Evolutionary conservation across 2,329 filamentous ascomycete genomes (phyloP).

Genomic region (Dactylella cylindrospora): DNA sequence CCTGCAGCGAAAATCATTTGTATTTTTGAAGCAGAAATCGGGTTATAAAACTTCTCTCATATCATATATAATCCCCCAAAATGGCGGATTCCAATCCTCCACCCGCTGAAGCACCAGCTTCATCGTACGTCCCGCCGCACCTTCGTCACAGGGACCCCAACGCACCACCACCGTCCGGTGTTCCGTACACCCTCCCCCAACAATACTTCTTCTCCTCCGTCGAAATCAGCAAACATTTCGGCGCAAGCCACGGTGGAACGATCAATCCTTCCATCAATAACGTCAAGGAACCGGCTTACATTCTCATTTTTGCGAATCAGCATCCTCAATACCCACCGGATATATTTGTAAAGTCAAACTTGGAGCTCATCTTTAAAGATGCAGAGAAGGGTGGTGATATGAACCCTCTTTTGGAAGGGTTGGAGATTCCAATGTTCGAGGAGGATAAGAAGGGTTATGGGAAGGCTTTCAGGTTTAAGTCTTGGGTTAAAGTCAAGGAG

Average conservation of each 20-base stretch:
- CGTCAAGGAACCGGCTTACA: conserved; percentile 46
- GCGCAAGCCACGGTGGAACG: conserved; percentile 44
- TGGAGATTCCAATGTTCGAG: conserved; percentile 36
- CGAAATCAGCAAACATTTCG: conserved; percentile 45
- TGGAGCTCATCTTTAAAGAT: conserved; percentile 45
- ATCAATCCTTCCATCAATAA: conserved; percentile 46
- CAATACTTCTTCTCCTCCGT: conserved; percentile 15
- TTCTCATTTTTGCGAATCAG: conserved; percentile 46
- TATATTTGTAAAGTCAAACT: conserved; percentile 47
- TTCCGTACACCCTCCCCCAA: not conserved
- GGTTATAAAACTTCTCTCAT: not conserved
- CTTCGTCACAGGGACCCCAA: conserved; percentile 3
- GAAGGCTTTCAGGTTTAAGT: conserved; percentile 26
- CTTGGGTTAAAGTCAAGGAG: conserved; percentile 28
- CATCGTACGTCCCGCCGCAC: conserved; percentile 31
- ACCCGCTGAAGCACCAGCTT: not conserved
- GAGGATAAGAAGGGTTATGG: conserved; percentile 4
- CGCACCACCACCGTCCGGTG: not conserved
- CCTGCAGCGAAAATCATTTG: not conserved
- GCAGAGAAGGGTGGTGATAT: conserved; percentile 1
- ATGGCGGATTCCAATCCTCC: not conserved
- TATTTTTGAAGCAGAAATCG: conserved; percentile 12
- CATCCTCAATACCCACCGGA: conserved; percentile 47
- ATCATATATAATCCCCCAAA: conserved; percentile 1
- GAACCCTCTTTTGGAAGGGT: conserved; percentile 14